Conservation (phyloP, 164 flowering plant genomes). For the Aristolochia californica region DNA sequence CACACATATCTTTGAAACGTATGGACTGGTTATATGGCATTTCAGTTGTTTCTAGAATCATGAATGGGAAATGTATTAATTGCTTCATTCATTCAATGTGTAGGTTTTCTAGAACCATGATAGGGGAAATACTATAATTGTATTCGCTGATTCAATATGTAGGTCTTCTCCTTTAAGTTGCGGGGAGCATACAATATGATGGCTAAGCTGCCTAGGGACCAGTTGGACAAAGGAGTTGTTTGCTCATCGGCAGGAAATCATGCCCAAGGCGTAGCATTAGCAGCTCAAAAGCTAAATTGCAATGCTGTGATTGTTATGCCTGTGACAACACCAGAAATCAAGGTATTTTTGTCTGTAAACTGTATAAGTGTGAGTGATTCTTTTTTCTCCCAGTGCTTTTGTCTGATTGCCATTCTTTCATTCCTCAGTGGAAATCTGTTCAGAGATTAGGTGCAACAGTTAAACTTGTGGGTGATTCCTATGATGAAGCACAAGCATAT, state of each 20-base stretch:
- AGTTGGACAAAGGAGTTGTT: conserved; percentile 71
- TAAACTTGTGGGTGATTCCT: conserved; percentile 86
- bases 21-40: too few relatives aligned
- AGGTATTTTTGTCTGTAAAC: conserved; percentile 30
- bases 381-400: not conserved
- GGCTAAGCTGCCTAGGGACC: conserved; percentile 72
- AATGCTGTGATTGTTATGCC: conserved; percentile 96
- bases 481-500: conserved; percentile 94
- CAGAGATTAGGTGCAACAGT: conserved; percentile 82
- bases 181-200: conserved; percentile 99
- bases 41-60: too few relatives aligned
- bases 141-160: conserved; percentile 7
- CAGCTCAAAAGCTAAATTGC: conserved; percentile 73
- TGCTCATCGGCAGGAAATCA: conserved; percentile 99
- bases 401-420: not conserved
- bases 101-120: too few relatives aligned
- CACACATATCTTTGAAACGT: too few relatives aligned
- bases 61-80: too few relatives aligned
- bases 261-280: conserved; percentile 99
- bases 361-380: not conserved
- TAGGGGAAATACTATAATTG: not conserved
- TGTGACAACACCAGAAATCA: conserved; percentile 95
- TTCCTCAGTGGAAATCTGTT: conserved; percentile 78
- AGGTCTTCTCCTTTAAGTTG: conserved; percentile 97
- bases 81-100: too few relatives aligned